Percentiles rank a stretch among this genome's conserved stretches.
Conservation (phyloP, 176 grass and related monocot species). For the Rhynchospora breviuscula region DNA sequence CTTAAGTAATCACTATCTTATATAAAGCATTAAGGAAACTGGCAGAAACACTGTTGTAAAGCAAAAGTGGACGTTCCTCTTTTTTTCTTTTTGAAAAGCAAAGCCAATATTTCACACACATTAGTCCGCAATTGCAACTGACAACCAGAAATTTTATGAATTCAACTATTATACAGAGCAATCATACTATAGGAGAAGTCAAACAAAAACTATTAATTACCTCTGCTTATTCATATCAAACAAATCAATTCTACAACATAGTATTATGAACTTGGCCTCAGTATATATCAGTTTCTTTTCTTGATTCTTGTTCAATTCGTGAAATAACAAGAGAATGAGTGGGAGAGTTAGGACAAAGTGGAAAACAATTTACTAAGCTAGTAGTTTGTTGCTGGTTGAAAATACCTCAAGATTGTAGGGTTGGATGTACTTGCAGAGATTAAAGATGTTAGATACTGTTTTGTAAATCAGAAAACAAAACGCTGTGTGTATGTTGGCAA, state of each 20-base stretch:
- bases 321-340: background rate
- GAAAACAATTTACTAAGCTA: constrained; percentile 5
- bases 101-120: background rate
- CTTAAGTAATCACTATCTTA: no score
- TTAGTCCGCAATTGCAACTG: background rate
- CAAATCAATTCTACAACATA: background rate
- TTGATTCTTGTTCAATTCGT: background rate
- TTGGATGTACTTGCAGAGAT: background rate
- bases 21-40: no score
- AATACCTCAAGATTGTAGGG: background rate
- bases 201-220: background rate
- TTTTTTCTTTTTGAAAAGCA: background rate
- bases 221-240: background rate
- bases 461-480: background rate
- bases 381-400: background rate
- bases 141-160: background rate
- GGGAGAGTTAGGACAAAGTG: background rate
- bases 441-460: background rate
- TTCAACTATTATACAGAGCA: background rate
- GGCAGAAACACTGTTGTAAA: no score
- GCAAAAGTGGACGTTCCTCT: no score
- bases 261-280: background rate
- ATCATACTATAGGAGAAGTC: background rate
- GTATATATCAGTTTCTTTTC: background rate
- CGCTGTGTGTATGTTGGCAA: background rate